Evolutionary conservation across 108 stramenopile species (phyloP).

Genomic region (Cyclostephanos tholiformis): DNA sequence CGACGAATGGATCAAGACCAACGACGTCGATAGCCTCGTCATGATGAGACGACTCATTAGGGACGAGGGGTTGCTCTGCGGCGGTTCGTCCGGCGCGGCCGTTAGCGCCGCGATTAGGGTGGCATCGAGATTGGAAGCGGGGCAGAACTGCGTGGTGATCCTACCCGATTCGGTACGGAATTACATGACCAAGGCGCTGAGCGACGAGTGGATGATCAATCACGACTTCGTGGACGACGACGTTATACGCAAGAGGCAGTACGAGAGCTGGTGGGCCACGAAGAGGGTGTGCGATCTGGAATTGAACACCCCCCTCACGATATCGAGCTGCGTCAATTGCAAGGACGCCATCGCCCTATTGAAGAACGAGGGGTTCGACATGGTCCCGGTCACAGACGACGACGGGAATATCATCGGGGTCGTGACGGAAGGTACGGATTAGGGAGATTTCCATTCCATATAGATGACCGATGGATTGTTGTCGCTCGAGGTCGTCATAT

Average conservation of each 20-base stretch:
- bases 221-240: slow-evolving; percentile 84
- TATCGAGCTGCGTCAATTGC: slow-evolving; percentile 78
- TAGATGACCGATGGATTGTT: background rate
- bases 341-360: slow-evolving; percentile 87
- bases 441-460: background rate
- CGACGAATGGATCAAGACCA: slow-evolving; percentile 86
- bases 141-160: slow-evolving; percentile 83
- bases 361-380: slow-evolving; percentile 90
- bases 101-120: slow-evolving; percentile 77
- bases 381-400: slow-evolving; percentile 88
- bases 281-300: slow-evolving; percentile 82
- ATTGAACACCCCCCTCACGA: slow-evolving; percentile 87
- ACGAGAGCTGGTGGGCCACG: slow-evolving; percentile 70
- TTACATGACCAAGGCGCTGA: slow-evolving; percentile 95
- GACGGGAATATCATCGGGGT: slow-evolving; percentile 88
- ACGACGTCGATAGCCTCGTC: slow-evolving; percentile 70
- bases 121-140: slow-evolving; percentile 63
- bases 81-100: slow-evolving; percentile 88
- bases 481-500: background rate
- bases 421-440: slow-evolving; percentile 77
- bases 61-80: slow-evolving; percentile 91
- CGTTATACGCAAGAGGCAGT: slow-evolving; percentile 65
- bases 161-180: slow-evolving; percentile 92
- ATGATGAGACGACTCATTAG: slow-evolving; percentile 90
- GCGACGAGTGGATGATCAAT: slow-evolving; percentile 94